Base-by-base conservation (phyloP, 192 early-diverging fungal species). In the Glomus cerebriforme region DNA sequence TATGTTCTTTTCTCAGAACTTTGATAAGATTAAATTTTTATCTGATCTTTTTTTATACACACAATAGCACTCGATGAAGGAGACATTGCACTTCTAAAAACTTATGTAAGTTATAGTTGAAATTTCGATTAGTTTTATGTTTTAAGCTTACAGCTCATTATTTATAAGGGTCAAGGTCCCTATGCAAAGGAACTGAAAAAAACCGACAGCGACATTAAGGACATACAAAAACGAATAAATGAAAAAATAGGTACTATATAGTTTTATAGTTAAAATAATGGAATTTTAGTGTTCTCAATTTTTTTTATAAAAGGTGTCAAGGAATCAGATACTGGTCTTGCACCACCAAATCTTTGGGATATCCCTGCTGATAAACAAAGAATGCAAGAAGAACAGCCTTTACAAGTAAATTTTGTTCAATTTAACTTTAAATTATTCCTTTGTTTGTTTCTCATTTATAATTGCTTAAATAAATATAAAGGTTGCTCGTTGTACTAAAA, bases 401-500 rank as follows among this genome's bases (percentile, higher is more conserved):
- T 97, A 67, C 95, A 95, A 86, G 94, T 90, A 83, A 27, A 31
- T 65, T 65, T 13, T 22, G 2, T 6, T 43, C 12, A 2, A 10
- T 43, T 43, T 9, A 39, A 24, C n/a, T n/a, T n/a, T n/a, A n/a
- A n/a, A n/a, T n/a, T 17, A 7, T 3, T 39, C 8, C 9, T 22
- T 68, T 2, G 9, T 35, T n/a, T 68, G 22, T n/a, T 34, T 37
- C 19, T 17, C 4, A 19, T 22, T 64, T 6, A 29, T n/a, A 13
- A 17, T 26, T 19, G 17, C 15, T 31, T 35, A 24, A 43, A 9
- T 49, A 63, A 63, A 29, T 71, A 2, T 49, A 29, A 83, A 95
- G 89, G 96, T 99, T 24, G 98, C 98, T 4, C 92, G 97, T 34
- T 99, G 97, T 89, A 99, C 96, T 84, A 99, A 99, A 86, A 98